Evolutionary conservation across 1,139 yeast species (phyloP).

Genomic region (Candida dubliniensis): DNA sequence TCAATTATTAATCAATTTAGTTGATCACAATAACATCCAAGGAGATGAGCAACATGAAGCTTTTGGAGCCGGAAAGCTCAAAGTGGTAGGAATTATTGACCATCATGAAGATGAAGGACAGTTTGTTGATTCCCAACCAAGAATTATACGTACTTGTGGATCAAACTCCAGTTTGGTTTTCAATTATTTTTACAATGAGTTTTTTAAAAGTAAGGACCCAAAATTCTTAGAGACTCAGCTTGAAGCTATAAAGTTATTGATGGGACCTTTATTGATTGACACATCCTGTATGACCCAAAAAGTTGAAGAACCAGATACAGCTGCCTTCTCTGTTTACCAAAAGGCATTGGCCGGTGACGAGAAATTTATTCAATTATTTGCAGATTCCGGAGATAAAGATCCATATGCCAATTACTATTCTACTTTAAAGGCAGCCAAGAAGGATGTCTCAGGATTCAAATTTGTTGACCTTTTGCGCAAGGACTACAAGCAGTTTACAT

Average conservation of each 20-base stretch:
- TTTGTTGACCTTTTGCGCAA: conserved; percentile 65
- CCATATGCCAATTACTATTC: conserved; percentile 27
- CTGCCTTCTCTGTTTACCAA: conserved; percentile 41
- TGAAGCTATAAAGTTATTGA: conserved; percentile 49
- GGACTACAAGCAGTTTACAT: conserved; percentile 78
- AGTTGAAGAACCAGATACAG: conserved; percentile 54
- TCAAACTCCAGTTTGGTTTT: conserved; percentile 78
- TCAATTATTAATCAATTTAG: conserved; percentile 52
- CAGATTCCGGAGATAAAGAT: background rate
- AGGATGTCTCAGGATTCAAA: conserved; percentile 60
- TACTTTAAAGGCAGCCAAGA: conserved; percentile 54
- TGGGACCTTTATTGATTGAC: conserved; percentile 73
- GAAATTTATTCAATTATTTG: conserved; percentile 3
- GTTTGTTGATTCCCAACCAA: conserved; percentile 51
- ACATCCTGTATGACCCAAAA: conserved; percentile 64
- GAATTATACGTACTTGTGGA: conserved; percentile 63
- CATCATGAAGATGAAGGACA: conserved; percentile 79
- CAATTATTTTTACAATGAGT: conserved; percentile 51
- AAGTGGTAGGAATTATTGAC: conserved; percentile 68
- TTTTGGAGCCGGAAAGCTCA: conserved; percentile 23
- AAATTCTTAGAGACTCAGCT: conserved; percentile 18
- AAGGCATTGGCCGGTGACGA: conserved; percentile 11
- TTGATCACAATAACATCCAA: conserved; percentile 80
- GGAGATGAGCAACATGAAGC: conserved; percentile 38
- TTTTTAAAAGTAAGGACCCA: conserved; percentile 17